These are phyloP conservation scores for Steccherinum ochraceum DNA, from an alignment of 768 basidiomycete species.

Conservation along the genomic window DNA sequence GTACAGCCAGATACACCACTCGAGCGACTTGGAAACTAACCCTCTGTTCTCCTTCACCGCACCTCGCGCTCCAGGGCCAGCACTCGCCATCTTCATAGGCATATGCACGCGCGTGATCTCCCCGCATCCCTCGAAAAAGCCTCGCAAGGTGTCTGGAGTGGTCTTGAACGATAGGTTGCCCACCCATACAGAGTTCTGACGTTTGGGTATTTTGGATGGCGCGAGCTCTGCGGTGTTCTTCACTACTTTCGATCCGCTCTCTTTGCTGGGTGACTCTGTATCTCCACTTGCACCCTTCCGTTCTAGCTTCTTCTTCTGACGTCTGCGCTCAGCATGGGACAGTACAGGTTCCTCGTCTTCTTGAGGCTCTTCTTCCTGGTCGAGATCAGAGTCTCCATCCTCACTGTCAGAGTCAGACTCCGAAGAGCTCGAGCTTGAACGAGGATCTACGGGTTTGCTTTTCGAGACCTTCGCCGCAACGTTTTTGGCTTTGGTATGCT, in stretches of 20 bases:
- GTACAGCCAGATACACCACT: neutral
- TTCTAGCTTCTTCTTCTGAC: constrained; percentile 48
- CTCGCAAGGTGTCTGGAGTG: constrained; percentile 59
- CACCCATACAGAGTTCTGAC: constrained; percentile 91
- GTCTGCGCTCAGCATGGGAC: constrained; percentile 70
- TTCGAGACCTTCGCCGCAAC: neutral
- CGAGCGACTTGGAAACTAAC: constrained; percentile 34
- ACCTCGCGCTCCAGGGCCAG: constrained; percentile 29
- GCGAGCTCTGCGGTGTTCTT: constrained; percentile 29
- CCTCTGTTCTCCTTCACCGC: constrained; percentile 68
- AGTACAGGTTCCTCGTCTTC: constrained; percentile 43
- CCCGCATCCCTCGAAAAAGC: constrained; percentile 66
- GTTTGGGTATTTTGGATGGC: constrained; percentile 34
- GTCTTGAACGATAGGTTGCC: constrained; percentile 94
- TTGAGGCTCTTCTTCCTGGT: constrained; percentile 7
- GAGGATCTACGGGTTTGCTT: neutral
- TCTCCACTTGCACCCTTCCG: constrained; percentile 26
- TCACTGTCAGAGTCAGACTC: constrained; percentile 20
- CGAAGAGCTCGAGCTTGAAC: constrained; percentile 5
- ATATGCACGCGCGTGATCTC: constrained; percentile 80
- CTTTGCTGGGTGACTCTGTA: constrained; percentile 18
- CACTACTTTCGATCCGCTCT: constrained; percentile 35
- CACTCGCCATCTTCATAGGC: constrained; percentile 63
- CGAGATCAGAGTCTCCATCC: constrained; percentile 17
- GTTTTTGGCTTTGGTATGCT: neutral